Evolutionary conservation across 164 flowering plant species (phyloP), one percentile per base, ranked within the genome.

Genomic region (Cinnamomum chago): DNA sequence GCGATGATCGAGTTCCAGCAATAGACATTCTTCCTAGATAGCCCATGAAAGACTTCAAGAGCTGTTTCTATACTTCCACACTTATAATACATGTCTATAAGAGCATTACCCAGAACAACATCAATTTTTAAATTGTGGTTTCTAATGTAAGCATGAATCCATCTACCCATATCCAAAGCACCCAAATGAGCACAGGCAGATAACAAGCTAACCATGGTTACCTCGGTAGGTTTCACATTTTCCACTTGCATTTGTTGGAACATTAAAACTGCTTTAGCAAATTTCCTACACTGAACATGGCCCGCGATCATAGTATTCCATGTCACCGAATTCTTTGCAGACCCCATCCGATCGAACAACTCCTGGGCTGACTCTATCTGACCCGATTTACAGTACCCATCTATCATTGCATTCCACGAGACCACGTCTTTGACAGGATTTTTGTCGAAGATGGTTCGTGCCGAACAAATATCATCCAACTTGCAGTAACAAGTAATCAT

Each of bases 171-270:
- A 68, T 82, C 85, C 27, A 84, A 74, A 67, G 86, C 84, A 68
- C 84, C 88, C 33, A 84, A 73, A 81, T 86, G 84, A 65, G 86
- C 84, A 75, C 85, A 84, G 10, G 86, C 88, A 66, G 81, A 73
- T 65, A 86, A 72, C 77, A 86, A 80, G 70, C 84, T 75, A 18
- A 84, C 82, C 83, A 86, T 84, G 17, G 85, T 82, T 62, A 77
- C 83, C 78, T 79, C 86, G 33, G 79, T 83, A 2, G 83, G 84
- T 72, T 68, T 76, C 28, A 83, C 81, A 40, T 74, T 76, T 52
- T 76, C 78, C 22, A 55, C 75, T 58, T 79, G 83, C 87, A 86
- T 84, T 50, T 68, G 30, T 40, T 71, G 76, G 68, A 81, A 79
- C 14, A 70, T 47, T 2, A 65, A 58, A 25, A 84, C 50, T 10